Evolutionary conservation across 306 rosid genomes (phyloP).

Genomic region (Lathyrus tuberosus): DNA sequence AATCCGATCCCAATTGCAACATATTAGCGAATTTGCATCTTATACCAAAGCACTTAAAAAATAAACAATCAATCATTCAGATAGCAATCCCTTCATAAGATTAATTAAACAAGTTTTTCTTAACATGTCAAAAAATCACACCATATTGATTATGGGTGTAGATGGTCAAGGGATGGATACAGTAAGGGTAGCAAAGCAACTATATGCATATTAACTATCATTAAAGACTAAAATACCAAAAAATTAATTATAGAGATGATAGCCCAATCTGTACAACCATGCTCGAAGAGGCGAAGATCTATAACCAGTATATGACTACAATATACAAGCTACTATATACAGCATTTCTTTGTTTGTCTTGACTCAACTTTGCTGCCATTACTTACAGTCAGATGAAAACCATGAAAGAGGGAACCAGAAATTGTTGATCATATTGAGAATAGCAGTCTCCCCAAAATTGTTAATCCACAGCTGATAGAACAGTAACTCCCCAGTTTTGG

Average conservation of each 20-base stretch:
- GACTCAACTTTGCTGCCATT: constrained; percentile 29
- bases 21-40: not conserved
- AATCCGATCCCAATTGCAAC: not conserved
- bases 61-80: not conserved
- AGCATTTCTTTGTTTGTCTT: constrained; percentile 34
- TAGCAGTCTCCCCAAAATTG: constrained; percentile 29
- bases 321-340: constrained; percentile 42
- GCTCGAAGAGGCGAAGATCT: constrained; percentile 17
- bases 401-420: constrained; percentile 31
- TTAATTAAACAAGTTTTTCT: not conserved
- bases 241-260: constrained; percentile 14
- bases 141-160: constrained; percentile 1
- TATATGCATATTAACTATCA: constrained; percentile 13
- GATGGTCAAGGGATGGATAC: constrained; percentile 6
- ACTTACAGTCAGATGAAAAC: constrained; percentile 12
- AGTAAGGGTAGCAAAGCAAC: not conserved
- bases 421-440: constrained; percentile 29
- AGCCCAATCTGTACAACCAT: constrained; percentile 35
- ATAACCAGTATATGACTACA: constrained; percentile 11
- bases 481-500: not conserved
- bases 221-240: constrained; percentile 20
- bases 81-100: not conserved
- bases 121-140: not conserved
- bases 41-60: not conserved
- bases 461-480: constrained; percentile 24